These are phyloP conservation scores for Penicillium soppii DNA, from an alignment of 495 filamentous ascomycete genomes.

Conservation along the genomic window DNA sequence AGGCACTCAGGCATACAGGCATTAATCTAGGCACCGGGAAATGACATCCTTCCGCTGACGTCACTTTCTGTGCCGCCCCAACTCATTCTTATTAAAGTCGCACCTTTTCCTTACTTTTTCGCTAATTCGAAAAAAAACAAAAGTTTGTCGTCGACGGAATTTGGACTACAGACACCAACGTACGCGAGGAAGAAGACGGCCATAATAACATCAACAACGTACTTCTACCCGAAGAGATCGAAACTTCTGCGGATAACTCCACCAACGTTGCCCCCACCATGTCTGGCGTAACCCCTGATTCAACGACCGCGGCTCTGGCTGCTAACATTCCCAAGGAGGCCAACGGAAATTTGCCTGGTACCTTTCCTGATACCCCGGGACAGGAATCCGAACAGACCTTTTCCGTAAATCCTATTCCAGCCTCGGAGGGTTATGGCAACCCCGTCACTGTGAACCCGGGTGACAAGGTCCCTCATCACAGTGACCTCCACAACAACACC, in stretches of 20 bases:
- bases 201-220: constrained; percentile 87
- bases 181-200: constrained; percentile 75
- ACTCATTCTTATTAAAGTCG: constrained; percentile 11
- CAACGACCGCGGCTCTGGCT: constrained; percentile 74
- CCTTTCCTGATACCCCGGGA: constrained; percentile 77
- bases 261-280: constrained; percentile 54
- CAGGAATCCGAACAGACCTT: constrained; percentile 53
- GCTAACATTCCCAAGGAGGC: constrained; percentile 62
- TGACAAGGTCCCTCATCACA: constrained; percentile 70
- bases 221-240: constrained; percentile 70
- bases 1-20: constrained; percentile 4
- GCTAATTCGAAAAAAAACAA: constrained; percentile 13
- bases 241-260: constrained; percentile 17
- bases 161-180: constrained; percentile 79
- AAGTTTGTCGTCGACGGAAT: constrained; percentile 90
- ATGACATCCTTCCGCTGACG: constrained; percentile 26
- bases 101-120: constrained; percentile 4
- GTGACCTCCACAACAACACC: constrained; percentile 47
- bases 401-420: constrained; percentile 67
- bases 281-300: constrained; percentile 66
- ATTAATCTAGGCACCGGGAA: too few species aligned
- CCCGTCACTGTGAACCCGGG: constrained; percentile 78
- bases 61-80: constrained; percentile 17
- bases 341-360: constrained; percentile 61
- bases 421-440: constrained; percentile 73